Percentiles rank a stretch among this genome's conserved stretches.
Evolutionary conservation across 257 asterid genomes (phyloP).

Genomic region (Paraleonurus japonicus): DNA sequence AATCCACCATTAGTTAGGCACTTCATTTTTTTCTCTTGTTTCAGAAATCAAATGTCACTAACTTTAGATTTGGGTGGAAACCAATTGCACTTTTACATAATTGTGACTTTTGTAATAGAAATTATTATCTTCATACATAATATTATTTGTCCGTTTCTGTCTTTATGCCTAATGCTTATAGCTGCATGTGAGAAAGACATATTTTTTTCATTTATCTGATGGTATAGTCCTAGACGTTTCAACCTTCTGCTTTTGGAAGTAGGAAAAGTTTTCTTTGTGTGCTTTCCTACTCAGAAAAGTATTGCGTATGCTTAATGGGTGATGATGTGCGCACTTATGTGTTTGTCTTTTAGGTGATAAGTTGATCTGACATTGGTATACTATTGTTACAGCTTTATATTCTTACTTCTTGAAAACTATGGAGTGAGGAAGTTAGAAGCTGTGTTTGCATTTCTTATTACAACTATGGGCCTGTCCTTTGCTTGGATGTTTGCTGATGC

Average conservation of each 20-base stretch:
- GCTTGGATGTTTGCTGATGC: slow-evolving; percentile 99
- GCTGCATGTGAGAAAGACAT: slow-evolving; percentile 11
- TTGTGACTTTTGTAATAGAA: slow-evolving; percentile 11
- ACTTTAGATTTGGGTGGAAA: slow-evolving; percentile 33
- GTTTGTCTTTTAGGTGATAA: slow-evolving; percentile 26
- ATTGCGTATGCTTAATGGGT: slow-evolving; percentile 18
- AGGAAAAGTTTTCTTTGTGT: slow-evolving; percentile 17
- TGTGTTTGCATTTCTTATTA: slow-evolving; percentile 87
- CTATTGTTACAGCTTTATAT: slow-evolving; percentile 68
- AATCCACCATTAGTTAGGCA: slow-evolving; percentile 26
- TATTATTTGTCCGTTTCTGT: slow-evolving; percentile 14
- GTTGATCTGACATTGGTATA: slow-evolving; percentile 23
- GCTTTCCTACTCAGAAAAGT: slow-evolving; percentile 36
- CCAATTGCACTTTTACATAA: slow-evolving; percentile 17
- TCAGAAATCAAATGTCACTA: slow-evolving; percentile 15
- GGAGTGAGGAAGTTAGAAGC: slow-evolving; percentile 99
- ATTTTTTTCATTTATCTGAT: slow-evolving; percentile 6
- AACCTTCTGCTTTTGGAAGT: neutral
- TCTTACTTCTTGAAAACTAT: slow-evolving; percentile 94
- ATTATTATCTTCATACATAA: slow-evolving; percentile 8
- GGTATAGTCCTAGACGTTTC: neutral
- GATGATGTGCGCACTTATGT: slow-evolving; percentile 11
- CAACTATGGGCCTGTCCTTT: slow-evolving; percentile 88
- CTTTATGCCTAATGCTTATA: slow-evolving; percentile 15
- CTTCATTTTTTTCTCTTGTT: neutral